Evolutionary conservation across 2,329 filamentous ascomycete genomes (phyloP).

Genomic region (Decorospora gaudefroyi): DNA sequence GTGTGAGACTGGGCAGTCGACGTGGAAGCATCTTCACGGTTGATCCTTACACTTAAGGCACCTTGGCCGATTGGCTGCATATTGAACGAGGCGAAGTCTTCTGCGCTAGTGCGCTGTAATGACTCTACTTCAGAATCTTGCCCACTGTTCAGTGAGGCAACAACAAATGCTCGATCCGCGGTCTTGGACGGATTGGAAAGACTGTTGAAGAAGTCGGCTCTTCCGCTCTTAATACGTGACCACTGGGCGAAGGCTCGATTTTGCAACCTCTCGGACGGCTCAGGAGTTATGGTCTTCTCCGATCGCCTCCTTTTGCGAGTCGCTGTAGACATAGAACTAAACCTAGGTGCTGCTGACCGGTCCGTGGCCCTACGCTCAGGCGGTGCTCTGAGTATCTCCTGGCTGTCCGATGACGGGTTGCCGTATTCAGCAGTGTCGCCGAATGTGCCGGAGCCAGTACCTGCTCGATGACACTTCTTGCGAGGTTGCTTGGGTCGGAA

Average conservation of each 20-base stretch:
- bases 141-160: no score
- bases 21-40: no score
- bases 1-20: no score
- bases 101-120: neutral
- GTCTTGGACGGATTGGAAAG: conserved; percentile 18
- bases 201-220: conserved; percentile 38
- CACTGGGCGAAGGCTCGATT: conserved; percentile 42
- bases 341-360: neutral
- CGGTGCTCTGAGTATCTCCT: neutral
- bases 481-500: conserved; percentile 60
- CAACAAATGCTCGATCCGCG: neutral
- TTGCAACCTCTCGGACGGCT: conserved; percentile 3
- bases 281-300: neutral
- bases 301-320: conserved; percentile 32
- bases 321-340: neutral
- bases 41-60: conserved; percentile 13
- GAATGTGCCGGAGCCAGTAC: conserved; percentile 3
- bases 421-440: neutral
- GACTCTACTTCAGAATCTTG: neutral
- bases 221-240: conserved; percentile 53
- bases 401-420: neutral
- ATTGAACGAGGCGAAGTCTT: conserved; percentile 14
- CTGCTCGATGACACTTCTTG: conserved; percentile 8
- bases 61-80: conserved; percentile 17
- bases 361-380: neutral